Percentiles rank a stretch among this genome's conserved stretches.
phyloP scores from a whole-genome alignment of 106 monocot genomes.

The Dactylorhiza incarnata region DNA sequence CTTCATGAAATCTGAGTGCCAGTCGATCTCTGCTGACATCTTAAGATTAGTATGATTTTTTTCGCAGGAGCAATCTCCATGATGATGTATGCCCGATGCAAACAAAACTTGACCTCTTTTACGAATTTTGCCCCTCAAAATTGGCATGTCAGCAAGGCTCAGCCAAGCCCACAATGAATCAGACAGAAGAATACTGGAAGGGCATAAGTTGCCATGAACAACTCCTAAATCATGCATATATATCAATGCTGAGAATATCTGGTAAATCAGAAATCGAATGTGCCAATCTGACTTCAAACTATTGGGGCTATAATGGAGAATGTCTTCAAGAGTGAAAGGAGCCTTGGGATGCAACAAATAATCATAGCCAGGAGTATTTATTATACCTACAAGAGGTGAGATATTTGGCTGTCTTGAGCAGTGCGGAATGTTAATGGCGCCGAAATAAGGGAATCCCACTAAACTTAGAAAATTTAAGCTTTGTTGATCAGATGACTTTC shows the following conservation, averaged over 20 bases:
- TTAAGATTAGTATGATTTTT: conserved; percentile 43
- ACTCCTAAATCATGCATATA: conserved; percentile 66
- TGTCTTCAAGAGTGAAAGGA: conserved; percentile 61
- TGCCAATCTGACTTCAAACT: conserved; percentile 85
- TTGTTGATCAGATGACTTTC: conserved; percentile 21
- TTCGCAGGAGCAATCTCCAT: conserved; percentile 27
- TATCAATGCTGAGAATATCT: conserved; percentile 63
- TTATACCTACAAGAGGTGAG: conserved; percentile 51
- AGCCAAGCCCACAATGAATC: conserved; percentile 76
- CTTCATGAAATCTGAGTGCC: conserved; percentile 52
- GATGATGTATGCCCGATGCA: conserved; percentile 12
- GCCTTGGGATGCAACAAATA: conserved; percentile 59
- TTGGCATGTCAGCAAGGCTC: conserved; percentile 30
- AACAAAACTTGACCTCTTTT: conserved; percentile 15
- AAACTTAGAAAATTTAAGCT: conserved; percentile 49
- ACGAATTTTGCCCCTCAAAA: conserved; percentile 12
- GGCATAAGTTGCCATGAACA: conserved; percentile 65
- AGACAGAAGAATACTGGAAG: conserved; percentile 58
- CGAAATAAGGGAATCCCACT: conserved; percentile 51
- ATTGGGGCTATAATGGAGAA: conserved; percentile 70
- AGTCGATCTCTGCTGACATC: conserved; percentile 39
- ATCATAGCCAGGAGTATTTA: conserved; percentile 29
- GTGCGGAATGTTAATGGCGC: conserved; percentile 17
- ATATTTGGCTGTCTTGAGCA: conserved; percentile 85
- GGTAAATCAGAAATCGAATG: conserved; percentile 71